Conservation (phyloP, 345 rosid species). For the Arabidopsis suecica region DNA sequence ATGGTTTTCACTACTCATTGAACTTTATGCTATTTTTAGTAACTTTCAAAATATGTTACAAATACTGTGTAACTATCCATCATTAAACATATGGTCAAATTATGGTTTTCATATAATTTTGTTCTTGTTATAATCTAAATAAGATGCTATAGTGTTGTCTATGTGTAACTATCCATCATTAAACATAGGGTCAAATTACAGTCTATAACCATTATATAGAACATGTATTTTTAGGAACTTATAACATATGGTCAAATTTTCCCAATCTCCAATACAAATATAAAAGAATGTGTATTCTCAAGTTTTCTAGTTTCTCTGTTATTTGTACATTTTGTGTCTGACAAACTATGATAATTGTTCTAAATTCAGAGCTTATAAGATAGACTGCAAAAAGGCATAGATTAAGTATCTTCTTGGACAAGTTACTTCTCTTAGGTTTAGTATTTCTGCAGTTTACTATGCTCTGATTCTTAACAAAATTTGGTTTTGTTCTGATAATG, state of each 20-base stretch:
- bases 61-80: no score
- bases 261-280: not conserved
- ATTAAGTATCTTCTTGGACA: not conserved
- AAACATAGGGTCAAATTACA: not conserved
- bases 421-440: not conserved
- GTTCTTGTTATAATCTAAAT: no score
- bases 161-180: no score
- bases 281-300: not conserved
- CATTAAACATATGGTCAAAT: no score
- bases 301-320: not conserved
- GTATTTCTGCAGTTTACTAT: not conserved
- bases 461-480: not conserved
- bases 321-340: not conserved
- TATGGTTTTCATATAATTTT: no score
- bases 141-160: no score
- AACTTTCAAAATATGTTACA: not conserved
- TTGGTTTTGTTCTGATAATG: not conserved
- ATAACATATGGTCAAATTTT: not conserved
- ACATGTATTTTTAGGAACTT: not conserved
- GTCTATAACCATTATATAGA: not conserved
- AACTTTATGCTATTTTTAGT: no score
- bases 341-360: not conserved
- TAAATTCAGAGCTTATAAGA: no score
- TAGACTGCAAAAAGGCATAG: not conserved
- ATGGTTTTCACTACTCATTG: no score